Base-by-base conservation (phyloP, 805 yeast genomes). In the Kodamaea restingae region DNA sequence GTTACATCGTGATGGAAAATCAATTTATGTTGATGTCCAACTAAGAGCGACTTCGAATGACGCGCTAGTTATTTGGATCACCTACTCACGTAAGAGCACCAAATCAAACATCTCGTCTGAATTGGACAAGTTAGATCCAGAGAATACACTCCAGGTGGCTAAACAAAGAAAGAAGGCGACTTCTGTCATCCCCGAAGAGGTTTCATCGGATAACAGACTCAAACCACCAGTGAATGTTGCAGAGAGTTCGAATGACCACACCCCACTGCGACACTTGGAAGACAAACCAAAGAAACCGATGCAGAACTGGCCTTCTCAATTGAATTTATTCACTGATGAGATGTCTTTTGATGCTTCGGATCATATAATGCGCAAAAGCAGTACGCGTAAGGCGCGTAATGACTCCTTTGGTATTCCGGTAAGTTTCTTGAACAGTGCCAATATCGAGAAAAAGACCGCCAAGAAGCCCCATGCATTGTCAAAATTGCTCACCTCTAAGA, bases 31-130 rank as follows among this genome's bases (percentile, higher is more conserved):
- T 28, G 97, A 90, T 61, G 76, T 86, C 10, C 97, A 90, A 59
- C 55, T 91, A 36, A 71, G 96, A 41, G 85, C 86, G 2, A 67
- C 85, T 21, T 72, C 76, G 15, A 52, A 66, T 10, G 79, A 76
- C 14, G 68, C 80, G 6, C 72, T 74, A 38, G 79, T 86, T 3
- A 60, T 90, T 15, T 91, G 97, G 97, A 73, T 91, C 8, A 87
- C 96, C 0, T 88, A 85, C 55, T 81, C 91, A 1, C 78, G 91
- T 50, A 59, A 45, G 37, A 45, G 55, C 39, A 51, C 43, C 45
- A 44, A 49, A 42, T 39, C 45, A 18, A 52, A 47, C 38, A 47
- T 60, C 15, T 36, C 57, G 8, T 52, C 50, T 17, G 63, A 60
- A 27, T 44, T 63, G 27, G 52, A 51, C 34, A 56, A 54, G 32